Percentiles rank a stretch among this genome's conserved stretches.
Conservation (phyloP, 345 rosid species). For the Eucalyptus microcorys region DNA sequence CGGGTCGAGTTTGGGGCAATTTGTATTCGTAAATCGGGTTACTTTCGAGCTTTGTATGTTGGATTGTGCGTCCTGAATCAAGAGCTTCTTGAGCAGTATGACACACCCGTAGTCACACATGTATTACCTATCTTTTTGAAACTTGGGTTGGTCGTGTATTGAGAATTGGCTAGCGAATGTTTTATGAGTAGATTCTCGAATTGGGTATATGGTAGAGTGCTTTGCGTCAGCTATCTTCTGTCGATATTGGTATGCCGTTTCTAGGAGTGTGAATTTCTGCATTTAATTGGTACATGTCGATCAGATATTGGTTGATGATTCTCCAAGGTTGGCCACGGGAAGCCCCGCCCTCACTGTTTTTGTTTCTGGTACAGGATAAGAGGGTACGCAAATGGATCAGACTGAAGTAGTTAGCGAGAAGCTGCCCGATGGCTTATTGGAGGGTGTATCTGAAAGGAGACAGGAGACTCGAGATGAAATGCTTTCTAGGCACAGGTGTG, state of each 20-base stretch:
- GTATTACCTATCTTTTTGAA: neutral
- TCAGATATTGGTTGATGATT: neutral
- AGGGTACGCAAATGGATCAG: slow-evolving; percentile 19
- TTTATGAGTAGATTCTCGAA: neutral
- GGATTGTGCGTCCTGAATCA: neutral
- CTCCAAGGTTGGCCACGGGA: neutral
- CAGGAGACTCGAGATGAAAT: slow-evolving; percentile 48
- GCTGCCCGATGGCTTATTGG: slow-evolving; percentile 4
- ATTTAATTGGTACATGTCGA: neutral
- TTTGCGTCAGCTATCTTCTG: neutral
- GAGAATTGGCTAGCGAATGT: neutral
- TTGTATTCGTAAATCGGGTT: neutral
- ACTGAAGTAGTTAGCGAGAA: slow-evolving; percentile 3
- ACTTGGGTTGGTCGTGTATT: neutral
- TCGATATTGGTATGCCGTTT: neutral
- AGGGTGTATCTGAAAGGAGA: slow-evolving; percentile 5
- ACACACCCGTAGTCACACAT: neutral
- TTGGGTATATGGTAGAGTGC: neutral
- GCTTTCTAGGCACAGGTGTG: slow-evolving; percentile 57
- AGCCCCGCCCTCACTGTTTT: neutral
- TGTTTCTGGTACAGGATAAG: neutral
- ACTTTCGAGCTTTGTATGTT: neutral
- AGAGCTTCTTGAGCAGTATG: neutral
- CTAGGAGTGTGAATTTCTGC: neutral
- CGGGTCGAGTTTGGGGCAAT: neutral